Percentiles rank a stretch among this genome's conserved stretches.
These are phyloP conservation scores for Saccharomyces hybrid DNA, from an alignment of 1,139 yeast species.

Conservation along the genomic window DNA sequence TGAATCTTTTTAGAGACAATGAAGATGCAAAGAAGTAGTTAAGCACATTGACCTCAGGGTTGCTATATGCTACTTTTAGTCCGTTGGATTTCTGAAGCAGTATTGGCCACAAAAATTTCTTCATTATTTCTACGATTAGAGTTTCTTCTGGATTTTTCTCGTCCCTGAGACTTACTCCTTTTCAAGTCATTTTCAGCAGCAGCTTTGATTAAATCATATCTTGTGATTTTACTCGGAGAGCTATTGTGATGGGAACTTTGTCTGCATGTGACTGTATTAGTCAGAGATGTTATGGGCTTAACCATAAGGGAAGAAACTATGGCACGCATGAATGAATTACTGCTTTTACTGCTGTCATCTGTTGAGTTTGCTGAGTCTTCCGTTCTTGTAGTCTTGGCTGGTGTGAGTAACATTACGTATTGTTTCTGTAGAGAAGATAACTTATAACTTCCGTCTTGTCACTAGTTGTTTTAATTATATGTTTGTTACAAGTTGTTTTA, in stretches of 20 bases:
- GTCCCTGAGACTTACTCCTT: not conserved
- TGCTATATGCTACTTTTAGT: not conserved
- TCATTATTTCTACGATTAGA: not conserved
- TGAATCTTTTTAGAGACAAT: not conserved
- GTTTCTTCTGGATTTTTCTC: not conserved
- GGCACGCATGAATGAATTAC: not conserved
- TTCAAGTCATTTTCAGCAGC: constrained; percentile 8
- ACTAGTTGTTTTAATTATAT: not conserved
- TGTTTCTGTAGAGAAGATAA: not conserved
- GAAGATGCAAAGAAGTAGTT: not conserved
- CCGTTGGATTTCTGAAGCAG: not conserved
- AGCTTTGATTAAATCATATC: constrained; percentile 14
- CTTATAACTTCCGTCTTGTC: not conserved
- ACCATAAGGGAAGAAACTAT: constrained; percentile 3
- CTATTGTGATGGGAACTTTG: not conserved
- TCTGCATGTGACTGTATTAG: not conserved
- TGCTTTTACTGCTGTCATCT: not conserved
- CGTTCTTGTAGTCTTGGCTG: not conserved
- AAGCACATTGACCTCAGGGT: not conserved
- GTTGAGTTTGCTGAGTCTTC: not conserved
- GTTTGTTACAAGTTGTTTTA: not conserved
- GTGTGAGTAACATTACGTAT: not conserved
- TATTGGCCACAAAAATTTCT: not conserved
- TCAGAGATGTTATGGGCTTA: constrained; percentile 5
- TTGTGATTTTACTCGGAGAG: constrained; percentile 10